Evolutionary conservation across 352 stramenopile species (phyloP).

Genomic region (Phytophthora vignae): DNA sequence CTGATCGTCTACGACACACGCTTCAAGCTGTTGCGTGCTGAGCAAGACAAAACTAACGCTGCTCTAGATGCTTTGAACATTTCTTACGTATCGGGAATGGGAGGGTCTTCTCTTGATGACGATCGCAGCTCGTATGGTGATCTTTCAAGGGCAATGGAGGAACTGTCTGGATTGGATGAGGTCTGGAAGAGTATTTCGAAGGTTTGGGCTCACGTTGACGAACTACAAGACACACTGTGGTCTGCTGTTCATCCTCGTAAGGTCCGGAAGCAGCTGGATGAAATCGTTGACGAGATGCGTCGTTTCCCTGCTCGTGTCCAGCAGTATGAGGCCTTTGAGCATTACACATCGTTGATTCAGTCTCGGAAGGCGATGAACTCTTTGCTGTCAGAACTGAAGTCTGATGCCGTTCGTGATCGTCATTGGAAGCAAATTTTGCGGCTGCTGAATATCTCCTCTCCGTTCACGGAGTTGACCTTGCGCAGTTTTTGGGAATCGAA

Average conservation of each 20-base stretch:
- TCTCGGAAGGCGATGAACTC: conserved; percentile 93
- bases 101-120: conserved; percentile 71
- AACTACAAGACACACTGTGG: conserved; percentile 96
- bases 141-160: conserved; percentile 81
- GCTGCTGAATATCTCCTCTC: conserved; percentile 92
- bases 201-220: conserved; percentile 88
- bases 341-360: conserved; percentile 95
- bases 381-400: conserved; percentile 98
- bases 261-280: conserved; percentile 96
- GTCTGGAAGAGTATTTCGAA: conserved; percentile 97
- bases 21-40: conserved; percentile 85
- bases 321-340: conserved; percentile 98
- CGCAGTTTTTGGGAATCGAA: conserved; percentile 98
- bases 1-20: conserved; percentile 87
- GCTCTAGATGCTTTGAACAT: conserved; percentile 97
- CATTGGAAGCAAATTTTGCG: conserved; percentile 99
- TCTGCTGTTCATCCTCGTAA: conserved; percentile 95
- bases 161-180: conserved; percentile 97
- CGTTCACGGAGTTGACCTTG: conserved; percentile 96
- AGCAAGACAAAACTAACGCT: conserved; percentile 95
- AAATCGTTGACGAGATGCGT: conserved; percentile 97
- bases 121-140: conserved; percentile 80
- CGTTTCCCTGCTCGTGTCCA: conserved; percentile 96
- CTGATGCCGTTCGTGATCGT: conserved; percentile 98
- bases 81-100: conserved; percentile 56